Base-by-base conservation (phyloP, 331 rosid species). In the Pyracantha coccinea region DNA sequence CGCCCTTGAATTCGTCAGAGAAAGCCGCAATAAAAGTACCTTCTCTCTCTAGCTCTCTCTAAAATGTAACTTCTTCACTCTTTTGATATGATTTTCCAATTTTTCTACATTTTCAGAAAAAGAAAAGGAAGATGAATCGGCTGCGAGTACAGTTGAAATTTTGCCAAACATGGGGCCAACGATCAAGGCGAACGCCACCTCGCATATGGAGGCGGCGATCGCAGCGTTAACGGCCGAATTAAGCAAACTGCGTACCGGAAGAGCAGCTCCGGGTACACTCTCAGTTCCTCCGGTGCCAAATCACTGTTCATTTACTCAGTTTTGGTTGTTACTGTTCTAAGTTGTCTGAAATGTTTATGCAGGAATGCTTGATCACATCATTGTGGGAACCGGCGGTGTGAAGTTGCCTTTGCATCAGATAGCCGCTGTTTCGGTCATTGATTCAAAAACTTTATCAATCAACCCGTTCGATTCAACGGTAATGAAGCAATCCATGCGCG, bases 281-380 rank as follows among this genome's bases (percentile, higher is more conserved):
- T 45, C 62, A 10, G 4, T 54, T 14, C 68, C 24, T 4, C 33
- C 45, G 27, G 79, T 27, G 58, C 25, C n/a, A 62, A 73, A 17
- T 73, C 63, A 61, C 38, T 69, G 55, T 47, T 47, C 52, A 12
- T 58, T 8, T 23, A 1, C 19, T 25, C n/a, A 59, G 2, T 44
- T 68, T 16, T 35, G 24, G 33, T 60, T 21, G 8, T 19, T 19
- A 15, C 5, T 54, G 38, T 5, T 76, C 62, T 53, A 50, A 33
- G 44, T 71, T 45, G 74, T 76, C 19, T 31, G 33, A 45, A 67
- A 17, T 83, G 62, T 74, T 53, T 68, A 71, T 76, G 71, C 88
- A 92, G 99, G 97, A 83, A 90, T 90, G 96, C 97, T 95, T 82
- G 97, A 92, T 77, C 99, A 95, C 75, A 89, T 95, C 75, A 86